These are phyloP conservation scores for Sporothrix brasiliensis DNA, from an alignment of 2,329 filamentous ascomycete genomes.

Conservation along the genomic window DNA sequence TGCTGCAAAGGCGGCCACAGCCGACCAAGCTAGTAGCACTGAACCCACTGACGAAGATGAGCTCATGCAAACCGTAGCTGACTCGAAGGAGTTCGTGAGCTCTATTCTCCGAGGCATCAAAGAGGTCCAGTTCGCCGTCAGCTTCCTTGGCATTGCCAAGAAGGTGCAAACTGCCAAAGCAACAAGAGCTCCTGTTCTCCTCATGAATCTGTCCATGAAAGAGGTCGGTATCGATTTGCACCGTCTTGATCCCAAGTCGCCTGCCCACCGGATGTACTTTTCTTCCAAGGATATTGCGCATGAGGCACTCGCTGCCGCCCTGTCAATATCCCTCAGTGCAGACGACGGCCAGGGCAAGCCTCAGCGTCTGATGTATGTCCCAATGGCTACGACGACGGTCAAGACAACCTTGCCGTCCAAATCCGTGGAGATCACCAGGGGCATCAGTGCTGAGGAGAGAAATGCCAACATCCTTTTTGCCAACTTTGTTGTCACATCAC, in stretches of 20 bases:
- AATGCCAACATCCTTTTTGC: conserved; percentile 97
- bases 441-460: conserved; percentile 74
- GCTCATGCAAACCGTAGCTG: conserved; percentile 80
- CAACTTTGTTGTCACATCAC: conserved; percentile 94
- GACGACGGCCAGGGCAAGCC: conserved; percentile 86
- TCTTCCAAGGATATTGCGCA: conserved; percentile 89
- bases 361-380: conserved; percentile 87
- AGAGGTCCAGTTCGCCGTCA: conserved; percentile 93
- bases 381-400: conserved; percentile 94
- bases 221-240: conserved; percentile 93
- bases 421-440: conserved; percentile 76
- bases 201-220: conserved; percentile 86
- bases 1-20: neutral
- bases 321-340: conserved; percentile 88
- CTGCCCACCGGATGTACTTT: conserved; percentile 98
- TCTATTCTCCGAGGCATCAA: conserved; percentile 91
- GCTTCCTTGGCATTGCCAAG: conserved; percentile 85
- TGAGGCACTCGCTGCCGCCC: conserved; percentile 86
- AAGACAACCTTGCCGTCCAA: conserved; percentile 94
- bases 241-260: conserved; percentile 86
- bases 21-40: neutral
- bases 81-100: conserved; percentile 88
- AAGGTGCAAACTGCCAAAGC: conserved; percentile 70
- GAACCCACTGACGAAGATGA: conserved; percentile 52
- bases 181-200: conserved; percentile 69